Base-by-base conservation (phyloP, 768 basidiomycete species). In the Kwoniella sp. region DNA sequence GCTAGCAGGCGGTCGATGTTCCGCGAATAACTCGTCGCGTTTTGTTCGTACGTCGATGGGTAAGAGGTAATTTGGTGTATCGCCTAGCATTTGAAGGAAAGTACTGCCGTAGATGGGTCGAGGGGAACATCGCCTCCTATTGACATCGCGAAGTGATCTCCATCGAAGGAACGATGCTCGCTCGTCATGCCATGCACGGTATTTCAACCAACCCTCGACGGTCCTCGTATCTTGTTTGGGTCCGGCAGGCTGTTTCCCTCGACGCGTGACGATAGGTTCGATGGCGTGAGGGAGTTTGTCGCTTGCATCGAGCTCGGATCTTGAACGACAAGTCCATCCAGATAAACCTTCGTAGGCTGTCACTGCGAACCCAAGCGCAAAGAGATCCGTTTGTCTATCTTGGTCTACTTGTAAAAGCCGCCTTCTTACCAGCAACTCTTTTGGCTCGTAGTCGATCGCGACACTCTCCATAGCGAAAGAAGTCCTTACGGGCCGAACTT, bases 201-300 rank as follows among this genome's bases (percentile, higher is more conserved):
- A 87, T 55, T 80, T 78, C 49, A 82, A 83, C 78, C 87, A 95
- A 2, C 91, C 91, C 0, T 83, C 83, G 46, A 92, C 85, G 0
- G 90, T 91, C 49, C 89, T 86, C 4, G 83, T 84, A 71, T 97
- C 91, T 67, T 84, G 83, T 12, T 88, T 87, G 1, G 91, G 91
- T 10, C 67, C 61, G 1, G 86, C 55, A 22, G 60, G 67, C 3
- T 24, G 54, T 37, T 60, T 63, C 0, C 67, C 68, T 19, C 58
- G 62, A 40, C 58, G 52, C 2, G 19, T 27, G 7, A 51, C 30
- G 21, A 51, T 24, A 44, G 58, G 36, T 33, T 69, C 69, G 27
- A 67, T 57, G n/a, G 66, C 68, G 36, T 59, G 46, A 9, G 79
- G 79, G 15, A 80, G 60, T 22, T 65, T 55, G 26, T 70, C 62